Evolutionary conservation across 129 eudicot genomes (phyloP).

Genomic region (Flaveria ramosissima): DNA sequence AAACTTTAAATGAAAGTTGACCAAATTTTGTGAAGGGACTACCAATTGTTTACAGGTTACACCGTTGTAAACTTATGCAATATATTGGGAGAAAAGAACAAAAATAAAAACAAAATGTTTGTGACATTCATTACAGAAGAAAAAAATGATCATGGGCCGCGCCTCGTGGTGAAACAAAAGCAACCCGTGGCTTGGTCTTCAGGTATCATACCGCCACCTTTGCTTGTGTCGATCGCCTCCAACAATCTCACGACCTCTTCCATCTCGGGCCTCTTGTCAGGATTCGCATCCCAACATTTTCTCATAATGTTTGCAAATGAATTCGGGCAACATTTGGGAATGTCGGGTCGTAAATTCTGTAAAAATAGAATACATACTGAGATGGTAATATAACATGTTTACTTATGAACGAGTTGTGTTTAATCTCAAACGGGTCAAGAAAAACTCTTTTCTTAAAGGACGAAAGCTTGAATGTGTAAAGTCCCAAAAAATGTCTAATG

Average conservation of each 20-base stretch:
- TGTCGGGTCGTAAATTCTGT: conserved; percentile 82
- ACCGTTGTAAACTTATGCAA: conserved; percentile 40
- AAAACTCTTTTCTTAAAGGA: background rate
- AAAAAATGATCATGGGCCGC: conserved; percentile 62
- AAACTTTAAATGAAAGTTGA: conserved; percentile 29
- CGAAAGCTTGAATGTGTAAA: background rate
- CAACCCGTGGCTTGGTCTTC: conserved; percentile 75
- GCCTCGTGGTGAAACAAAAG: conserved; percentile 58
- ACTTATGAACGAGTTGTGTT: background rate
- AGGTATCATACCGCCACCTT: conserved; percentile 96
- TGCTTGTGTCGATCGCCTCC: conserved; percentile 86
- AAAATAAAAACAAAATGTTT: conserved; percentile 6
- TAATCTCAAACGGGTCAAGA: background rate
- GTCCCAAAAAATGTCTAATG: background rate
- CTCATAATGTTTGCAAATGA: conserved; percentile 72
- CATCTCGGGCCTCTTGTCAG: conserved; percentile 87
- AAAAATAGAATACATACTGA: background rate
- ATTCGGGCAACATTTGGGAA: conserved; percentile 88
- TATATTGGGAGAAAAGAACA: background rate
- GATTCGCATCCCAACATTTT: conserved; percentile 88
- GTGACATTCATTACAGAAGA: conserved; percentile 10
- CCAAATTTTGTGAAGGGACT: conserved; percentile 29
- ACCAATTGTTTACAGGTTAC: conserved; percentile 37
- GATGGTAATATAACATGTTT: background rate
- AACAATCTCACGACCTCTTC: conserved; percentile 83